Conservation (phyloP, 306 rosid species). For the Trichosanthes truncata region DNA sequence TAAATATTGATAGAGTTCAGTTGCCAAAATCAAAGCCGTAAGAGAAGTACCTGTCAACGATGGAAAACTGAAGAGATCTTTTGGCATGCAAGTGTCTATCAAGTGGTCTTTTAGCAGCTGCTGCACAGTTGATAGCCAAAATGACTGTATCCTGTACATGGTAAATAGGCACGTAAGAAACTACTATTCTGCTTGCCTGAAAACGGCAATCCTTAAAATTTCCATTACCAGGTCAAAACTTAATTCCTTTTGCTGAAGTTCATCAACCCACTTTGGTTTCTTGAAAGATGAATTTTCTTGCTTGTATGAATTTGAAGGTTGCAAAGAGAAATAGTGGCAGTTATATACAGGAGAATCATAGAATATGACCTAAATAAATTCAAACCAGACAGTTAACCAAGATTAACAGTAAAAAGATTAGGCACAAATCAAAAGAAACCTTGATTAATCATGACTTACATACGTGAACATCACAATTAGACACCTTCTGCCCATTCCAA, state of each 20-base stretch:
- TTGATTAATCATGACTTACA: constrained; percentile 59
- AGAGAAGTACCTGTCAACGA: constrained; percentile 25
- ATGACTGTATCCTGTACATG: constrained; percentile 55
- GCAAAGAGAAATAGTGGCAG: constrained; percentile 58
- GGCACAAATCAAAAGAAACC: constrained; percentile 3
- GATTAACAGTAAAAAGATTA: not conserved
- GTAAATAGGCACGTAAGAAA: constrained; percentile 12
- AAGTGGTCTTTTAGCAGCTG: constrained; percentile 42
- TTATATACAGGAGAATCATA: constrained; percentile 70
- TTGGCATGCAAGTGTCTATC: constrained; percentile 30
- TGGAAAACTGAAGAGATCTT: constrained; percentile 33
- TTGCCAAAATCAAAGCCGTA: not conserved
- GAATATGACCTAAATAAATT: constrained; percentile 47
- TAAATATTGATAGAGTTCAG: not conserved
- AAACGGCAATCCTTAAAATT: constrained; percentile 12
- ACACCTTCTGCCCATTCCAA: constrained; percentile 58
- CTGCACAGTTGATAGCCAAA: constrained; percentile 64
- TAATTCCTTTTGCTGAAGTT: constrained; percentile 48
- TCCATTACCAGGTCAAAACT: constrained; percentile 57
- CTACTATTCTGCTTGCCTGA: constrained; percentile 5
- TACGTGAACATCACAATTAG: constrained; percentile 84
- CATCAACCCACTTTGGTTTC: constrained; percentile 72
- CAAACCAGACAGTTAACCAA: constrained; percentile 17
- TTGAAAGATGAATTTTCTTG: constrained; percentile 34
- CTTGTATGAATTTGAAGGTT: constrained; percentile 30